Conservation (phyloP, 1,284 basidiomycete species). For the Melampsora larici-populina region DNA sequence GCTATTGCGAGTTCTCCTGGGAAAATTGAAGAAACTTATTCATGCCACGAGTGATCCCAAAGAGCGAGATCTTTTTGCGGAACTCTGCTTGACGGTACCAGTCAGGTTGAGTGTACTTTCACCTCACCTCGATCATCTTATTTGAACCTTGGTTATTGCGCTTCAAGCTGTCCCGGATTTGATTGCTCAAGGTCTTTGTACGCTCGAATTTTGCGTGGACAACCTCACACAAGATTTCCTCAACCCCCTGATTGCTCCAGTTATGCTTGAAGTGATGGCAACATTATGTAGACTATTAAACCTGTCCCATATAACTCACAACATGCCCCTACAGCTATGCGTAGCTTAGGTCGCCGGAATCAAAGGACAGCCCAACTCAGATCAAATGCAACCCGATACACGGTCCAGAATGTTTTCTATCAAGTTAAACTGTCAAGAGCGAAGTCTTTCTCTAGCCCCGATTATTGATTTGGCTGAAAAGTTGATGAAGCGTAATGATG, state of each 20-base stretch:
- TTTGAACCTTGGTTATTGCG: slow-evolving; percentile 92
- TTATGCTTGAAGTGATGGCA: slow-evolving; percentile 89
- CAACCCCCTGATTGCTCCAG: slow-evolving; percentile 90
- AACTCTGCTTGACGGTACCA: slow-evolving; percentile 94
- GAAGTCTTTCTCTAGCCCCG: slow-evolving; percentile 69
- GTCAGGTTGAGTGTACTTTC: slow-evolving; percentile 91
- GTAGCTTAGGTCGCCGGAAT: slow-evolving; percentile 95
- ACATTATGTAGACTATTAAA: slow-evolving; percentile 86
- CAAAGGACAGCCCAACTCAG: slow-evolving; percentile 76
- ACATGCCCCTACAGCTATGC: slow-evolving; percentile 90
- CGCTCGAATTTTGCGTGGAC: slow-evolving; percentile 98
- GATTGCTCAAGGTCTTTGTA: slow-evolving; percentile 91
- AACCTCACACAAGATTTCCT: slow-evolving; percentile 98
- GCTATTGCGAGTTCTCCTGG: slow-evolving; percentile 92
- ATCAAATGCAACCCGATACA: slow-evolving; percentile 70
- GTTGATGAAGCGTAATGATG: slow-evolving; percentile 64
- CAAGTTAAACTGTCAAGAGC: slow-evolving; percentile 68
- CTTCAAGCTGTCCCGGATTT: slow-evolving; percentile 82
- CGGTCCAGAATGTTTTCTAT: slow-evolving; percentile 65
- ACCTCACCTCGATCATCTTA: slow-evolving; percentile 90
- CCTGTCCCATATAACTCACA: slow-evolving; percentile 86
- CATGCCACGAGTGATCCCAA: slow-evolving; percentile 68
- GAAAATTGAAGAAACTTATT: slow-evolving; percentile 87
- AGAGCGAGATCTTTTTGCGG: slow-evolving; percentile 86
- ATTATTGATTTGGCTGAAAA: slow-evolving; percentile 69